Percentiles rank a stretch among this genome's conserved stretches.
Evolutionary conservation across 2,329 filamentous ascomycete species (phyloP).

Genomic region (Fusarium redolens): DNA sequence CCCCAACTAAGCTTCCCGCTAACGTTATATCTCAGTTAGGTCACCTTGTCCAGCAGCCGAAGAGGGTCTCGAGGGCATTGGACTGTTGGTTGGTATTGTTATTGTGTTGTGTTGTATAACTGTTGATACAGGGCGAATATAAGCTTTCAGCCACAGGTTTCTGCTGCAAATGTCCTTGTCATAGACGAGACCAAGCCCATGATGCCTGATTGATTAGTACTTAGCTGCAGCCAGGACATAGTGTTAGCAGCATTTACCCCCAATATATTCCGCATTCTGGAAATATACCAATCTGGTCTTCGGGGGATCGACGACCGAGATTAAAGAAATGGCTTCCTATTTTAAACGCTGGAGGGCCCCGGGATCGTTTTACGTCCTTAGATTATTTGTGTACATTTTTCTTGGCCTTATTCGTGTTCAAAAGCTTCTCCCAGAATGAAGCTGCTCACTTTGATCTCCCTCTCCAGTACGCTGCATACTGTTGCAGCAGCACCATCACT

Average conservation of each 20-base stretch:
- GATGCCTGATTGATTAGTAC: neutral
- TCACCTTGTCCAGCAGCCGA: rapidly evolving
- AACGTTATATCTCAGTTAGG: too few relatives aligned
- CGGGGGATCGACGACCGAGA: neutral
- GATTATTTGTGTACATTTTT: too few relatives aligned
- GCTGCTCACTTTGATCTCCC: neutral
- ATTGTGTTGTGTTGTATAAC: too few relatives aligned
- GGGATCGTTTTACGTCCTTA: too few relatives aligned
- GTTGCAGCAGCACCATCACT: neutral
- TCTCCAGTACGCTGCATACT: rapidly evolving
- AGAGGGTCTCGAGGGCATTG: rapidly evolving
- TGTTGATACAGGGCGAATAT: neutral
- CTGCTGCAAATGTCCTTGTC: rapidly evolving
- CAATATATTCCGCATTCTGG: neutral
- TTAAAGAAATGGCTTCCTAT: neutral
- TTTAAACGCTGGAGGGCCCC: rapidly evolving
- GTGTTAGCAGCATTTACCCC: neutral
- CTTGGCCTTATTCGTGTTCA: too few relatives aligned
- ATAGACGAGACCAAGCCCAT: neutral
- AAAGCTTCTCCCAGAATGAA: neutral
- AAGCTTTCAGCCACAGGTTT: too few relatives aligned
- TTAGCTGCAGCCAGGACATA: neutral
- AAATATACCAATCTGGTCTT: neutral
- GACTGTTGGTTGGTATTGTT: rapidly evolving
- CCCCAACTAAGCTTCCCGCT: neutral